A percentile compares a stretch with the other conserved stretches of the same genome.
These are phyloP conservation scores for Aspergillus sp. DNA, from an alignment of 2,329 filamentous ascomycete genomes.

Conservation along the genomic window DNA sequence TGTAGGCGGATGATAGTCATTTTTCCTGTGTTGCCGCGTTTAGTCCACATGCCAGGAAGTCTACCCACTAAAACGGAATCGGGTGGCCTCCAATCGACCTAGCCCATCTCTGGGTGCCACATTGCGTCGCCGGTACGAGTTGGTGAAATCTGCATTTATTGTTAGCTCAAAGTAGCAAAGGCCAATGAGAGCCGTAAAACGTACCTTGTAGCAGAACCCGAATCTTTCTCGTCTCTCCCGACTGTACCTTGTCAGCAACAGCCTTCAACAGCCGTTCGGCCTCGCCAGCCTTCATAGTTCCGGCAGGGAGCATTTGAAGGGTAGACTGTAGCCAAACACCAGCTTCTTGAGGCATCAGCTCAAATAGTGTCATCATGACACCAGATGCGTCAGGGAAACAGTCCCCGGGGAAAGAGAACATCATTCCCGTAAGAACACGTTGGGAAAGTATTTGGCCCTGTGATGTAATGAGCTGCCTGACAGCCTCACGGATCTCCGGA, in stretches of 20 bases:
- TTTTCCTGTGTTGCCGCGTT: too few relatives aligned
- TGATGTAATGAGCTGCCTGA: constrained; percentile 65
- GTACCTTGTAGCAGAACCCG: constrained; percentile 69
- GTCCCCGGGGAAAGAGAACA: constrained; percentile 96
- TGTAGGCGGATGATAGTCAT: too few relatives aligned
- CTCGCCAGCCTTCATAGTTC: constrained; percentile 75
- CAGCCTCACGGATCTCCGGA: constrained; percentile 64
- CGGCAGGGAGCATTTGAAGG: constrained; percentile 74
- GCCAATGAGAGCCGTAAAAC: constrained; percentile 1
- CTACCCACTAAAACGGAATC: constrained; percentile 72
- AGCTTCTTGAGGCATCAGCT: constrained; percentile 75
- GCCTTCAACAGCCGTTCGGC: constrained; percentile 74
- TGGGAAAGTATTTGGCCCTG: constrained; percentile 79
- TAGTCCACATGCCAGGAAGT: not conserved
- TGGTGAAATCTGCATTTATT: constrained; percentile 74
- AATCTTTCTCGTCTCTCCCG: constrained; percentile 70
- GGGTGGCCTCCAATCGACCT: constrained; percentile 77
- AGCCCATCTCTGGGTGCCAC: constrained; percentile 92
- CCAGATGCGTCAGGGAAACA: constrained; percentile 93
- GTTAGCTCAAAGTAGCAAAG: constrained; percentile 3
- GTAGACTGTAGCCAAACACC: constrained; percentile 79
- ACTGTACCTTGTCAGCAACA: constrained; percentile 71
- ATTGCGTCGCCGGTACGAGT: constrained; percentile 86
- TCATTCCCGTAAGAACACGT: constrained; percentile 92
- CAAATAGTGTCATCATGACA: constrained; percentile 83